A percentile compares a stretch with the other conserved stretches of the same genome.
These are phyloP conservation scores for Phenoliferia sp. DNA, from an alignment of 1,284 basidiomycete species.

Conservation along the genomic window DNA sequence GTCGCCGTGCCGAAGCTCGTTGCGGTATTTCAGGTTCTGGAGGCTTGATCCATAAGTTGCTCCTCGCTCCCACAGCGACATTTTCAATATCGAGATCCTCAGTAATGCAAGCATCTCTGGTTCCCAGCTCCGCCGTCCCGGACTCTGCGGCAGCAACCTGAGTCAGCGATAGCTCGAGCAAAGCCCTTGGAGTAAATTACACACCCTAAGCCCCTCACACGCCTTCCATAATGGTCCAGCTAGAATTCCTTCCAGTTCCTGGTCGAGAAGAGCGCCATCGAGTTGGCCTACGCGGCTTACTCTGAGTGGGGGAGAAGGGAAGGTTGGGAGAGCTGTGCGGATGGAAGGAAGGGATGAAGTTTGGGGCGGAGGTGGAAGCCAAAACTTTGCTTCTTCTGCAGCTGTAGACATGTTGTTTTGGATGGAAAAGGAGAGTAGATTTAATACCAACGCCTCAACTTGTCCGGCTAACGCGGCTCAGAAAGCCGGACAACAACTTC, in stretches of 20 bases:
- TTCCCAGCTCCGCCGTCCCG: constrained; percentile 63
- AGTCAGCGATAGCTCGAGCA: background rate
- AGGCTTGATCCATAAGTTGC: constrained; percentile 87
- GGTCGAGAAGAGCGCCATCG: constrained; percentile 87
- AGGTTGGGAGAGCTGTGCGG: constrained; percentile 6
- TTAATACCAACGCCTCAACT: no score
- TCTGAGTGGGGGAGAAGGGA: constrained; percentile 16
- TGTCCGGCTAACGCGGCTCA: background rate
- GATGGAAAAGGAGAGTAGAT: background rate
- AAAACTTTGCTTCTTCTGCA: constrained; percentile 12
- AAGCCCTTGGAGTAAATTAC: background rate
- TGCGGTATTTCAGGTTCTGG: constrained; percentile 64
- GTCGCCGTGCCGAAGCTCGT: constrained; percentile 40
- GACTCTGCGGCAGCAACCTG: constrained; percentile 48
- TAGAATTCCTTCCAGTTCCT: constrained; percentile 76
- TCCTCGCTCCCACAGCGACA: constrained; percentile 73
- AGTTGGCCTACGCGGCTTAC: constrained; percentile 78
- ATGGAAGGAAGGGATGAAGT: constrained; percentile 1
- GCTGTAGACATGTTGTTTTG: background rate
- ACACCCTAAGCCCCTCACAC: constrained; percentile 43
- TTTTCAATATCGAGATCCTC: constrained; percentile 72
- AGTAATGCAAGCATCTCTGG: constrained; percentile 76
- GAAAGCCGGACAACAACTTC: no score
- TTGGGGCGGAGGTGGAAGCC: constrained; percentile 13
- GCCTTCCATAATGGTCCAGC: constrained; percentile 76